Conservation (phyloP, 164 flowering plant species). For the Aristolochia californica region DNA sequence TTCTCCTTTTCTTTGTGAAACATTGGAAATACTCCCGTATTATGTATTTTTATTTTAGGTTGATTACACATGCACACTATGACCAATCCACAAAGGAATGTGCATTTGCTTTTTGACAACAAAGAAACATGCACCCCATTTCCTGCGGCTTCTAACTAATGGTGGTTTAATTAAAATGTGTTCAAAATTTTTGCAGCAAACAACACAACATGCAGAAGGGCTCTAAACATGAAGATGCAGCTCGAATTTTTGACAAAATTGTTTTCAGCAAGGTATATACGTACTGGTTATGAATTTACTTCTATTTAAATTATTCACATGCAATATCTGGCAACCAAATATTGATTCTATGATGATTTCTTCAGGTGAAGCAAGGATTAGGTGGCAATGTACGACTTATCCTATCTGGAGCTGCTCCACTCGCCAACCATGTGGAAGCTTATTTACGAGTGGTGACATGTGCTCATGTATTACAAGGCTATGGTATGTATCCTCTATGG, state of each 20-base stretch:
- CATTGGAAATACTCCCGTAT: too few species aligned
- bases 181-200: conserved; percentile 83
- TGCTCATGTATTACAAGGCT: conserved; percentile 93
- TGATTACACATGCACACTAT: too few species aligned
- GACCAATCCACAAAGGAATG: too few species aligned
- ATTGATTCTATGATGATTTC: conserved; percentile 4
- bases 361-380: conserved; percentile 79
- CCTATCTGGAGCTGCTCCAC: conserved; percentile 97
- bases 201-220: conserved; percentile 54
- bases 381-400: conserved; percentile 87
- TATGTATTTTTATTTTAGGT: too few species aligned
- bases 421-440: conserved; percentile 69
- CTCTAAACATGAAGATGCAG: conserved; percentile 47
- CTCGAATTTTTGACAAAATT: conserved; percentile 68
- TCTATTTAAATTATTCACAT: neutral
- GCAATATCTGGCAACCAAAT: neutral
- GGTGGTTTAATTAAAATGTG: too few species aligned
- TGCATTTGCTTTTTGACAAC: too few species aligned
- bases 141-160: too few species aligned
- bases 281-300: neutral
- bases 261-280: conserved; percentile 66
- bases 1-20: too few species aligned
- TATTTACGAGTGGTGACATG: conserved; percentile 86
- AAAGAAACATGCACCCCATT: too few species aligned
- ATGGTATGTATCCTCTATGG: conserved; percentile 39